Conservation (phyloP, 2,329 filamentous ascomycete species). For the Pyrenochaeta sp. region DNA sequence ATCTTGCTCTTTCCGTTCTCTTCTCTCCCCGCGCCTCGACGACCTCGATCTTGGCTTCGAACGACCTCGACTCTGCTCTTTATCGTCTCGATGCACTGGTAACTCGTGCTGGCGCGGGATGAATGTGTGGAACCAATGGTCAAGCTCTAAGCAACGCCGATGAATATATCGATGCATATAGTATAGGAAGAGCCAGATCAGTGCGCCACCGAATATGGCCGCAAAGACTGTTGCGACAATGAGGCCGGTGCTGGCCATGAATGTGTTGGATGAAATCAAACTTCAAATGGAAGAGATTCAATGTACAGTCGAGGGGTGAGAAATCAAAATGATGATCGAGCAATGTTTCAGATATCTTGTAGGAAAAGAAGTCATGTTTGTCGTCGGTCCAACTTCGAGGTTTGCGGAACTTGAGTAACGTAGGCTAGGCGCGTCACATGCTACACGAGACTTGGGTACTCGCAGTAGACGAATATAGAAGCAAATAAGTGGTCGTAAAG, state of each 20-base stretch:
- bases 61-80: conserved; percentile 5
- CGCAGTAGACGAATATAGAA: too few species aligned
- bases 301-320: neutral
- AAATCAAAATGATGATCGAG: too few species aligned
- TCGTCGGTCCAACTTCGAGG: too few species aligned
- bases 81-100: conserved; percentile 3
- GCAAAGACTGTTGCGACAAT: conserved; percentile 28
- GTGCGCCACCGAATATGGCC: conserved; percentile 24
- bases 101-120: neutral
- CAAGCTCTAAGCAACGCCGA: conserved; percentile 19
- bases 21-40: conserved; percentile 2
- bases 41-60: conserved; percentile 6
- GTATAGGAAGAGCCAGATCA: conserved; percentile 29
- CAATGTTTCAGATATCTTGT: too few species aligned
- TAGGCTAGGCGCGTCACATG: too few species aligned
- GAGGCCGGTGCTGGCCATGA: conserved; percentile 22
- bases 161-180: conserved; percentile 25
- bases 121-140: conserved; percentile 21
- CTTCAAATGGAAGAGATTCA: neutral
- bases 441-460: too few species aligned
- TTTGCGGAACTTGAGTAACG: too few species aligned
- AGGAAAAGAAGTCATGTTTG: too few species aligned
- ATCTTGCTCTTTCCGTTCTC: conserved; percentile 1
- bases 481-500: too few species aligned
- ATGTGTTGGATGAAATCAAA: neutral